These are phyloP conservation scores for Rhazya stricta DNA, from an alignment of 257 asterid genomes.

Conservation along the genomic window DNA sequence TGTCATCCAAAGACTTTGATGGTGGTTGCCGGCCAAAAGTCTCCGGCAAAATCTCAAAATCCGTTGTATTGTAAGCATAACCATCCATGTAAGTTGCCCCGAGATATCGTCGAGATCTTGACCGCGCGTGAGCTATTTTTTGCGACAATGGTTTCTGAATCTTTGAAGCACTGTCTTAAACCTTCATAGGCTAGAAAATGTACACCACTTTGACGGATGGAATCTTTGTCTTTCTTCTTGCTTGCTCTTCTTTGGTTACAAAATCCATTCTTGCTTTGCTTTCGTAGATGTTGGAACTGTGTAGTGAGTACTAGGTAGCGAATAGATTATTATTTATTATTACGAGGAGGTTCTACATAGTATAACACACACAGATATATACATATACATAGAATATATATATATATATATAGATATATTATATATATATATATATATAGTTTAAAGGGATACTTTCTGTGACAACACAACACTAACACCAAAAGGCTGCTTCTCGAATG, in stretches of 20 bases:
- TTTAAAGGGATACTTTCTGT: too few species aligned
- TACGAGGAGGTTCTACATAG: too few species aligned
- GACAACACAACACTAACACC: too few species aligned
- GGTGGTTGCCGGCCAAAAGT: not conserved
- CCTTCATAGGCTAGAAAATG: slow-evolving; percentile 82
- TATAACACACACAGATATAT: too few species aligned
- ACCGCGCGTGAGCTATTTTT: slow-evolving; percentile 71
- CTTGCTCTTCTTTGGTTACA: slow-evolving; percentile 20
- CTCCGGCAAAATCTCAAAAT: slow-evolving; percentile 22
- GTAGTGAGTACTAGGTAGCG: too few species aligned
- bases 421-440: too few species aligned
- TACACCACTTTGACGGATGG: slow-evolving; percentile 59
- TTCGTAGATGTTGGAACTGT: too few species aligned
- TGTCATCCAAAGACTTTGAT: not conserved
- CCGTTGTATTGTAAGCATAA: slow-evolving; percentile 9
- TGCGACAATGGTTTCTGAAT: slow-evolving; percentile 70
- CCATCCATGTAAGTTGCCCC: slow-evolving; percentile 34
- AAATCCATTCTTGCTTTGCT: slow-evolving; percentile 17
- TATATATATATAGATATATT: too few species aligned
- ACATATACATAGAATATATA: too few species aligned
- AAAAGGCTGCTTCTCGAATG: too few species aligned
- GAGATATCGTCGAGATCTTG: slow-evolving; percentile 50
- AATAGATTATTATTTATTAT: too few species aligned
- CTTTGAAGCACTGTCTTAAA: slow-evolving; percentile 58
- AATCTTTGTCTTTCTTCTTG: slow-evolving; percentile 21